Base-by-base conservation (phyloP, 192 early-diverging fungal species). In the Phycomyces nitens region DNA sequence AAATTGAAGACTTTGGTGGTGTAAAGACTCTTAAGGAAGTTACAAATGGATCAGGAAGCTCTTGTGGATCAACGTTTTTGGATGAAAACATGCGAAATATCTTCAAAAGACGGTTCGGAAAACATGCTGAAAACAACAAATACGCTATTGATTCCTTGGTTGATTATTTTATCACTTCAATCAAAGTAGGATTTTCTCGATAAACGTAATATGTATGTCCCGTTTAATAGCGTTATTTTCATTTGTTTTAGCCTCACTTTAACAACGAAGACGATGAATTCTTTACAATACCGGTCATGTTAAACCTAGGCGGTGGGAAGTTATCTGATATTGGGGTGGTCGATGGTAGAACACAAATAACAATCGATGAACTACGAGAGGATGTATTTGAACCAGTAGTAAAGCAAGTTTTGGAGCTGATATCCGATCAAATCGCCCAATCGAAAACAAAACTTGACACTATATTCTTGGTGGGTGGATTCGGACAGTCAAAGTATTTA, bases 331-430 rank as follows among this genome's bases (percentile, higher is more conserved):
- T 65, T 26, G 55, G 69, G 39, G 53, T 78, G 16, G 79, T 76
- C 20, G 73, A 81, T 14, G 79, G 74, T 8, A 66, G 65, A 10
- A 40, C 78, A 14, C 62, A 69, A 2, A 26, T 81, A 38, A 68
- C 58, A 18, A 76, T 70, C 12, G 65, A 56, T 4, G 79, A 81
- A 34, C 60, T 81, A 10, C 59, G 60, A 12, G 65, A 73, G 57
- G 62, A 75, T 34, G 78, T 84, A 12, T 84, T 84, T 67, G 78
- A 80, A 42, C 75, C 75, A 0, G 64, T 77, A 1, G 58, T 77
- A 24, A 58, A 75, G 27, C 60, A 62, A 29, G 68, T 80, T 39
- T 39, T 80, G 5, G 68, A 29, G 23, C 21, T 80, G 53, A 80
- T 80, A 29, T 52, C 69, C 40, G 57, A 69, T 39, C 78, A 80